Evolutionary conservation across 495 filamentous ascomycete genomes (phyloP), one percentile per base, ranked within the genome.

Genomic region (Bacidia rubella): DNA sequence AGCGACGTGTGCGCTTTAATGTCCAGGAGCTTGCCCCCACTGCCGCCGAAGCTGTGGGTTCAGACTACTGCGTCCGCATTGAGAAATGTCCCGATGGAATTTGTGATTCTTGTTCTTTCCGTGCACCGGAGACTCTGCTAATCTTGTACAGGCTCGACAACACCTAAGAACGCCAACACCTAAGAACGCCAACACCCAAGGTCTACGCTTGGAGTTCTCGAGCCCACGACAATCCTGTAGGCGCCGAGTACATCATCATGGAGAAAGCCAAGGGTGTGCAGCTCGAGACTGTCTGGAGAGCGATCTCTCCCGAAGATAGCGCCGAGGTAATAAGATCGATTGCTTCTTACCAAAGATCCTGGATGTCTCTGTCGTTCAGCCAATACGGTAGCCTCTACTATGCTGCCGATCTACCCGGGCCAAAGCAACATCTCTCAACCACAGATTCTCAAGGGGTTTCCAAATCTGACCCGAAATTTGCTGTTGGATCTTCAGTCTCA

Each of bases 191-290:
- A 5, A 55, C 57, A 10, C 60, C 59, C 1, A 60, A 56, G 55
- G 60, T 63, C 17, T 40, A 63, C 20, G 55, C 57, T 7, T 68
- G 59, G 60, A 64, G 62, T 35, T 61, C 60, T 5, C 55, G 47
- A 50, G 54, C 60, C 21, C 20, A 53, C 2, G 50, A 59, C 4
- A 65, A 62, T 42, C 22, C 62, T 2, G 62, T 70, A 19, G 65
- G 63, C 5, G 59, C 66, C 17, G 63, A 70, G 55, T 70, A 68
- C 38, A 70, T 69, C 43, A 60, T 69, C 11, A 68, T 68, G 65
- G 62, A 65, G 43, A 63, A 63, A 49, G 57, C 53, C 23, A 10
- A 21, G 10, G 66, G 66, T 2, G 51, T 62, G 12, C 51, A 60
- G 44, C 57, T 68, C 19, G 45, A 43, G 26, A 24, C 52, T 27